Base-by-base conservation (phyloP, 495 filamentous ascomycete species). In the Lentithecium fluviatile region DNA sequence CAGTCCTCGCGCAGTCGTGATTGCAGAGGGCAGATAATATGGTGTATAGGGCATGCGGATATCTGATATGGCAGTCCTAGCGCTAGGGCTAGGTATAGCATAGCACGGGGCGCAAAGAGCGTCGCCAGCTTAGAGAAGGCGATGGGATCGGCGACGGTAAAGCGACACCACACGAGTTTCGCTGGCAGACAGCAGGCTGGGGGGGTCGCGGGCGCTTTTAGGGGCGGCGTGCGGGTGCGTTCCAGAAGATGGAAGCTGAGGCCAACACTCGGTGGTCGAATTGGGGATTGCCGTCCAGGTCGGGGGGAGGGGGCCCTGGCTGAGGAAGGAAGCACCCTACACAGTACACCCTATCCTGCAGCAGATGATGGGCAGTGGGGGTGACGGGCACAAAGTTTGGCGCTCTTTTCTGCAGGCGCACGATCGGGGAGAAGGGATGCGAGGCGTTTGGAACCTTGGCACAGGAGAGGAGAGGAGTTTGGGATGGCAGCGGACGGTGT, bases 401-500 rank as follows among this genome's bases (percentile, higher is more conserved):
- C 29, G 52, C 29, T 24, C 13, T 12, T 50, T 15, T 42, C 36
- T n/a, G 19, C 19, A 42, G 26, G 24, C 10, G 25, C 29, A 50
- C 45, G 52, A n/a, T 19, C 52, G 12, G 23, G 25, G 6, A 52
- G 26, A 26, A 45, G 12, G 32, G 26, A 43, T 17, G 23, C 17
- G 56, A 11, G 51, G 56, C 46, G 24, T 20, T 37, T 20, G 21
- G n/a, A n/a, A n/a, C n/a, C n/a, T n/a, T n/a, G n/a, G 24, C 25
- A 36, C 19, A 43, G 29, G 29, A 32, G 29, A 43, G 47, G 54
- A 43, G 47, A 47, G 51, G 52, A 42, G 45, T 26, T 36, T 53
- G 57, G 40, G 53, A 40, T 19, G 58, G 24, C 19, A 26, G 46
- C 52, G 60, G 53, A 43, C 52, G 40, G 60, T 58, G 61, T 65